Base-by-base conservation (phyloP, 768 basidiomycete genomes). In the Mycena haematopus region DNA sequence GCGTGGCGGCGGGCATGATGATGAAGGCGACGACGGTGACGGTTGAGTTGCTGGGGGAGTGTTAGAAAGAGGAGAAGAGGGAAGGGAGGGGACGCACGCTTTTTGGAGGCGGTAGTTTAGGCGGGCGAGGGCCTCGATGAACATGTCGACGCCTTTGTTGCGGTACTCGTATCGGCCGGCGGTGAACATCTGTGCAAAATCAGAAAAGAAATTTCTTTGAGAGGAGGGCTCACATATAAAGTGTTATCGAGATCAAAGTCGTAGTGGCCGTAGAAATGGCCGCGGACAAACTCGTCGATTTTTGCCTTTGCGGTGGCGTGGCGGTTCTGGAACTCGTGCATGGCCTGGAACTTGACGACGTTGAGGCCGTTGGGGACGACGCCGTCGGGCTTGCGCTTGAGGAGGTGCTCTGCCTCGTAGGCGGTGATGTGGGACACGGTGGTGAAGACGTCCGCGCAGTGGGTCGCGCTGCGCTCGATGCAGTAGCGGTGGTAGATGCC, bases 61-160 rank as follows among this genome's bases (percentile, higher is more conserved):
- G 10, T 50, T 27, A 47, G 13, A 9, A 31, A 21, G 33, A 21
- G 25, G 25, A 24, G 35, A 52, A 24, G 2, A 52, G 11, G 21
- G 9, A 54, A 46, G 29, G 4, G 27, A 38, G 29, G 6, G 27
- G 19, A 29, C 64, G 21, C 22, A 65, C 60, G 78, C 72, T 68
- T 83, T 82, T 70, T 84, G 83, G 7, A 86, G 73, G 3, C 77
- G 80, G 63, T 83, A 82, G 66, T 86, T 86, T 25, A 86, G 73
- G 45, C 96, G 93, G 29, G 96, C 97, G 59, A 99, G 86, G 19
- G 91, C 84, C 78, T 99, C 97, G 68, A 99, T 96, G 75, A 98
- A 99, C 96, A 99, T 97, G 74, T 99, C 97, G 31, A 99, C 95
- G 58, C 97, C 97, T 80, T 99, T 99, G 82, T 99, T 99, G 44